Evolutionary conservation across 306 rosid genomes (phyloP), one percentile per base, ranked within the genome.

Genomic region (Vigna radiata): DNA sequence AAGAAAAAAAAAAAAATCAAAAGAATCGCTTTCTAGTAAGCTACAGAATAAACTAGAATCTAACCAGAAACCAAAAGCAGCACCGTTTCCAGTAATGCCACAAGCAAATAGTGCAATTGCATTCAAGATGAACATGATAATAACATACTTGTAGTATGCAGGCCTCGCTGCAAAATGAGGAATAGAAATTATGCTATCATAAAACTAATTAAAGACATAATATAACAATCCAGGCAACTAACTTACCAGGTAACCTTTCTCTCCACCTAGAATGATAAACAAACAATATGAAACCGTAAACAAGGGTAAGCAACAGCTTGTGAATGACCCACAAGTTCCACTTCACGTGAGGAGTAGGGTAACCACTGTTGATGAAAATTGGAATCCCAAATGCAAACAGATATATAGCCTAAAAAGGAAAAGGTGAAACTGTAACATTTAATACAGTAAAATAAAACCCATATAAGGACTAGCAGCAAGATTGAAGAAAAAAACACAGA

Each of bases 191-290:
- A 72, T 33, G 75, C 44, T 36, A 67, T 73, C 63, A 82, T 76
- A 53, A 63, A 75, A 78, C 64, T 48, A 37, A 75, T 31, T 61
- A 18, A 25, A 49, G 41, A 49, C 33, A 76, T 61, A 70, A 43
- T 36, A 43, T 55, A 78, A 36, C 59, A 62, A 76, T 44, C 62
- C 71, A 68, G 19, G 27, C 37, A 49, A 49, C 47, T 55, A 67
- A 71, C 88, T 83, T 77, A 94, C 98, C 97, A 7, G 96, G 98
- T 79, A 94, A 83, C 81, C 94, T 87, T 58, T 94, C 97, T 76
- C 91, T 90, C 96, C 97, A 92, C 82, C 84, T 90, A 79, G 98
- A 94, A 83, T 94, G 96, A 78, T 91, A 94, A 91, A 94, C 90
- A 83, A 85, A 88, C 87, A 94, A 73, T 79, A 90, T 89, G 73